Evolutionary conservation across 257 asterid species (phyloP).

Genomic region (Craterostigma plantagineum): DNA sequence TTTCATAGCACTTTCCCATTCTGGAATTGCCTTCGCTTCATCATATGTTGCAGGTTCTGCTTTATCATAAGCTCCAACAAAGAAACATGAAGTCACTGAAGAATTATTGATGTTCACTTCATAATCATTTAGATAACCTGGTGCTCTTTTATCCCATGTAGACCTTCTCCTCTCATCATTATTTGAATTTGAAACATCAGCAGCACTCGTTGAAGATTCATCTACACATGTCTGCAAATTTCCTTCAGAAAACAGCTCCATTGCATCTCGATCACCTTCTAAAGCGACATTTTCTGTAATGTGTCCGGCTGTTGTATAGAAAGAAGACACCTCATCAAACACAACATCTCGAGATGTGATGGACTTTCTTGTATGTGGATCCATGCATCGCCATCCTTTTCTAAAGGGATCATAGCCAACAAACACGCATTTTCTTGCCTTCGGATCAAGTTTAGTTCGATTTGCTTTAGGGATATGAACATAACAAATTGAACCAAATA

Average conservation of each 20-base stretch:
- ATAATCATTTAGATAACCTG: neutral
- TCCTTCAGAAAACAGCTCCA: neutral
- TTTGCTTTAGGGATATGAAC: neutral
- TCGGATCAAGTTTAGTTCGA: slow-evolving; percentile 1
- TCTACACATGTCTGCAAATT: neutral
- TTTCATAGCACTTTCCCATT: slow-evolving; percentile 9
- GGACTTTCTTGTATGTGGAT: neutral
- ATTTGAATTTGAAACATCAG: neutral
- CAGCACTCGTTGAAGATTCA: neutral
- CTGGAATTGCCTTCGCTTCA: slow-evolving; percentile 1
- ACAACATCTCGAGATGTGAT: neutral
- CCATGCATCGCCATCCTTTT: slow-evolving; percentile 2
- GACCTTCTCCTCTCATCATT: neutral
- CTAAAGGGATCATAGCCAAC: neutral
- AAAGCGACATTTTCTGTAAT: neutral
- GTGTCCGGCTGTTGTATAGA: neutral
- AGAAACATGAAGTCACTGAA: neutral
- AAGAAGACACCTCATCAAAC: neutral
- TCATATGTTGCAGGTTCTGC: slow-evolving; percentile 6
- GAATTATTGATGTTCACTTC: neutral
- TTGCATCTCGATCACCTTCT: neutral
- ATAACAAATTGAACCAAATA: neutral
- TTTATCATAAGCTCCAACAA: slow-evolving; percentile 1
- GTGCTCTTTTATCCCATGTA: neutral
- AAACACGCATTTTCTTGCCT: neutral